These are phyloP conservation scores for Bombardia bombarda DNA, from an alignment of 495 filamentous ascomycete genomes.

Conservation along the genomic window DNA sequence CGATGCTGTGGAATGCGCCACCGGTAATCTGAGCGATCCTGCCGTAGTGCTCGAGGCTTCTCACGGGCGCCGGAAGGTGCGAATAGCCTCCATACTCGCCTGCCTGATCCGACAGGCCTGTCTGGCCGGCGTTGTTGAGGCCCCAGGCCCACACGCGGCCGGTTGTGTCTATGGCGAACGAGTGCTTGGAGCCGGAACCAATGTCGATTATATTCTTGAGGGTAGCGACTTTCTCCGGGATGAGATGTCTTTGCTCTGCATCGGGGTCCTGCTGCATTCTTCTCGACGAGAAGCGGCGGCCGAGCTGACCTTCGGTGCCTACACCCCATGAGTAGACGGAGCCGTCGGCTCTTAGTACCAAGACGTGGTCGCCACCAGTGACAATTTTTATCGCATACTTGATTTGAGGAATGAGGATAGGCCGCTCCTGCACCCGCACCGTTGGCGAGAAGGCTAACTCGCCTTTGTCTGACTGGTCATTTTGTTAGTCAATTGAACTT, in stretches of 20 bases:
- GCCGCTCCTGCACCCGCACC: neutral
- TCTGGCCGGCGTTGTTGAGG: conserved; percentile 1
- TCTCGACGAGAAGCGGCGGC: too few relatives aligned
- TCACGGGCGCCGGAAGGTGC: too few relatives aligned
- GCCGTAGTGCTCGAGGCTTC: too few relatives aligned
- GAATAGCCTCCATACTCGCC: neutral
- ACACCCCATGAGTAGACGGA: neutral
- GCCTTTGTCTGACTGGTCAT: neutral
- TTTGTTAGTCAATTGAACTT: too few relatives aligned
- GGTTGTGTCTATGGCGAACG: neutral
- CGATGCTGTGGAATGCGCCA: too few relatives aligned
- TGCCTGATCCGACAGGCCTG: neutral
- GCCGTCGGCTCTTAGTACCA: neutral
- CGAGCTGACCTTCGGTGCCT: neutral
- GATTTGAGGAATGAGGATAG: neutral
- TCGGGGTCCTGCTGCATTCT: too few relatives aligned
- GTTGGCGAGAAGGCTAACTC: neutral
- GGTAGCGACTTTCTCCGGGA: too few relatives aligned
- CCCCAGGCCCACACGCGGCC: neutral
- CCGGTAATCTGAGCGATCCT: too few relatives aligned
- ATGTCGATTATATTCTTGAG: conserved; percentile 1
- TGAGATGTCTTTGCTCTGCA: too few relatives aligned
- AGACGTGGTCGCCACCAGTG: neutral
- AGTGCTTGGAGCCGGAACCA: neutral
- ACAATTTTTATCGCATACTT: neutral